Conservation (phyloP, 2,329 filamentous ascomycete species). For the Penicillium sp. region DNA sequence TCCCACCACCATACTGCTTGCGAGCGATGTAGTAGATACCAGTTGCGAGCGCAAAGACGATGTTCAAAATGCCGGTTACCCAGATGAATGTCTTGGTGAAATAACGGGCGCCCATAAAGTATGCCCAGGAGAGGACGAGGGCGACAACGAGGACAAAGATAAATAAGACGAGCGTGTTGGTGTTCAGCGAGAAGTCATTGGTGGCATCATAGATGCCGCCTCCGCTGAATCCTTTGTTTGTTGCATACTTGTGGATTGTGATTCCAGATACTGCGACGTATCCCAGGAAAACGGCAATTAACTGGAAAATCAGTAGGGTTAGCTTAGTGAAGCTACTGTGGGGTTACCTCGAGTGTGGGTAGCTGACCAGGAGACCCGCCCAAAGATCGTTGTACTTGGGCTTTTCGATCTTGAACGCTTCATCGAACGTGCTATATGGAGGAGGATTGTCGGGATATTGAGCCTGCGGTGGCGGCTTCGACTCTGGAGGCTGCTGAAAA, state of each 20-base stretch:
- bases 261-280: slow-evolving; percentile 78
- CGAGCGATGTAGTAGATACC: slow-evolving; percentile 82
- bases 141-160: slow-evolving; percentile 75
- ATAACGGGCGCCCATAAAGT: slow-evolving; percentile 73
- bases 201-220: slow-evolving; percentile 72
- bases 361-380: slow-evolving; percentile 75
- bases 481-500: slow-evolving; percentile 25
- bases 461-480: slow-evolving; percentile 23
- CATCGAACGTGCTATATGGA: slow-evolving; percentile 61
- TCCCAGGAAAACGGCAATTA: slow-evolving; percentile 72
- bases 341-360: slow-evolving; percentile 1
- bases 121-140: slow-evolving; percentile 73
- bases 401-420: slow-evolving; percentile 78
- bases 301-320: slow-evolving; percentile 47
- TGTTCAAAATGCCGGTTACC: slow-evolving; percentile 87
- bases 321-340: background rate
- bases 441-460: slow-evolving; percentile 20
- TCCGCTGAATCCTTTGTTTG: slow-evolving; percentile 66
- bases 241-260: slow-evolving; percentile 73
- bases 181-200: slow-evolving; percentile 72
- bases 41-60: slow-evolving; percentile 80
- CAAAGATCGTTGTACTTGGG: slow-evolving; percentile 92
- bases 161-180: slow-evolving; percentile 86
- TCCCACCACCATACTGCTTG: slow-evolving; percentile 79
- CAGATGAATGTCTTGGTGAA: slow-evolving; percentile 93